Evolutionary conservation across 2,329 filamentous ascomycete genomes (phyloP), one percentile per base, ranked within the genome.

Genomic region (Alternaria infectoria): DNA sequence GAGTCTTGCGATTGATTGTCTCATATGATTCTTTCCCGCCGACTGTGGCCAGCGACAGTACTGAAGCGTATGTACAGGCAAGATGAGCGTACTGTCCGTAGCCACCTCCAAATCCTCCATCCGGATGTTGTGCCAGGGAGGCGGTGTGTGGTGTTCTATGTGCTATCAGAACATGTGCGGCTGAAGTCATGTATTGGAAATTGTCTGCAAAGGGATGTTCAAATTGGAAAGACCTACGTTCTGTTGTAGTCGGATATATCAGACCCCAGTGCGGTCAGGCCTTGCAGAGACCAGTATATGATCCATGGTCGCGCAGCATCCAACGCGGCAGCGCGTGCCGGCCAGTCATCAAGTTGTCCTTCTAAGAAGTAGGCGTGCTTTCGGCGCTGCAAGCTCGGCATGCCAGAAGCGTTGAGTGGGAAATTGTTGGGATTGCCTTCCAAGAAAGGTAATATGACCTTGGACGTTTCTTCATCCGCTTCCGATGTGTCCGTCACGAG

Each of bases 241-340:
- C 91, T 83, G 59, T 90, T 87, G 79, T 93, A 95, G 59, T 78
- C 74, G 8, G 81, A 83, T 43, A 88, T 80, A 77, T 97, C 92
- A 75, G 93, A 88, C 51, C 93, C 93, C 54, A 99, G 83, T 32
- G 94, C 84, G 25, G 86, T 84, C 68, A 99, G 84, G 3, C 88
- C 93, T 32, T 90, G 88, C 57, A 98, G 84, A 57, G 88, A 91
- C 96, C 96, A 99, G 82, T 97, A 98, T 68, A 97, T 86, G 74
- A 97, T 87, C 96, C 96, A 99, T 10, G 96, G 94, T 59, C 95
- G 86, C 76, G 92, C 94, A 30, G 96, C 91, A 83, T 99, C 96
- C 69, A 93, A 88, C 52, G 86, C 86, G 56, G 90, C 89, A 80
- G 91, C 97, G 4, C 83, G 83, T 8, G 86, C 82, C 0, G 95